These are phyloP conservation scores for Colletotrichum shisoi DNA, from an alignment of 2,329 filamentous ascomycete genomes.

Conservation along the genomic window DNA sequence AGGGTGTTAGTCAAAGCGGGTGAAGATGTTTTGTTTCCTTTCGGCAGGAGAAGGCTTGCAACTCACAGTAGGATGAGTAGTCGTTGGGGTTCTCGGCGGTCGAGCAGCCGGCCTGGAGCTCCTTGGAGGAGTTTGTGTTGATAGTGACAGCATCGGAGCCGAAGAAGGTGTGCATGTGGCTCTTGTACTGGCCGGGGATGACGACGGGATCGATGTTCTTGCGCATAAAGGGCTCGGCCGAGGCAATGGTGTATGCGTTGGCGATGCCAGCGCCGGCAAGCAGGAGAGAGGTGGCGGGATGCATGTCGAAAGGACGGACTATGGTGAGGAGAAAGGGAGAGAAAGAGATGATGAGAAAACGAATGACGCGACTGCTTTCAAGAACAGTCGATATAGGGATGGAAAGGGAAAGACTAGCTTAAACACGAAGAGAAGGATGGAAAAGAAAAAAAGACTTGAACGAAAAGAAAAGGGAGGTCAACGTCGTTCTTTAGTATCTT, in stretches of 20 bases:
- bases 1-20: no score
- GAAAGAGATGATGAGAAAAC: slow-evolving; percentile 6
- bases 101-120: slow-evolving; percentile 55
- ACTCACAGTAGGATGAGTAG: slow-evolving; percentile 54
- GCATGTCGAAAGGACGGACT: slow-evolving; percentile 7
- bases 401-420: neutral
- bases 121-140: slow-evolving; percentile 42
- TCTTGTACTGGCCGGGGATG: slow-evolving; percentile 46
- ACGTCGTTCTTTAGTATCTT: slow-evolving; percentile 11
- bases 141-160: slow-evolving; percentile 48
- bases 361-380: slow-evolving; percentile 7
- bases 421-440: neutral
- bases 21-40: slow-evolving; percentile 9
- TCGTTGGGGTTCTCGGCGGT: slow-evolving; percentile 58
- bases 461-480: neutral
- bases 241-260: slow-evolving; percentile 43
- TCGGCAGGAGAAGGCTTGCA: neutral
- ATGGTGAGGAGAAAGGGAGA: neutral
- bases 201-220: slow-evolving; percentile 49
- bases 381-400: neutral
- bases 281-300: slow-evolving; percentile 22
- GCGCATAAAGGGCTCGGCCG: slow-evolving; percentile 44
- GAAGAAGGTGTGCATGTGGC: slow-evolving; percentile 50
- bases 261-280: slow-evolving; percentile 37
- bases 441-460: neutral